Evolutionary conservation across 2,329 filamentous ascomycete genomes (phyloP).

Genomic region (Waltergamsia citrina): DNA sequence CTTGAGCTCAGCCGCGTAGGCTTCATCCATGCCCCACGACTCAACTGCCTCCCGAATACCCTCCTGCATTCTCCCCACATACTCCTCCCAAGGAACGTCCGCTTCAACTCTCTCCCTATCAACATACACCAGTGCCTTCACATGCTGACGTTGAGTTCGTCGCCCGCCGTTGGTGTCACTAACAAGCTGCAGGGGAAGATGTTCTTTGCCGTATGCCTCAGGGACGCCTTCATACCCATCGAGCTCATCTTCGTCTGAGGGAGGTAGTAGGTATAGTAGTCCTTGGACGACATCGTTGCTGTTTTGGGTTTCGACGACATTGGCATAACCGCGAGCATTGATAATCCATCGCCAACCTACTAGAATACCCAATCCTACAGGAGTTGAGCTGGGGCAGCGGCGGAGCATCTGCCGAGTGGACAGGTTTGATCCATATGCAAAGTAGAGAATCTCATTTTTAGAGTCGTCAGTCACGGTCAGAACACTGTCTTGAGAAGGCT

Average conservation of each 20-base stretch:
- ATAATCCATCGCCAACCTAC: slow-evolving; percentile 55
- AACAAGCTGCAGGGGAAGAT: slow-evolving; percentile 21
- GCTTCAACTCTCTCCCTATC: slow-evolving; percentile 31
- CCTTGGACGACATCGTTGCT: slow-evolving; percentile 38
- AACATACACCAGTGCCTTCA: slow-evolving; percentile 49
- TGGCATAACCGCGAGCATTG: slow-evolving; percentile 58
- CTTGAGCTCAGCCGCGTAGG: slow-evolving; percentile 41
- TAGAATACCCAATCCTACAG: slow-evolving; percentile 48
- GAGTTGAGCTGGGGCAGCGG: slow-evolving; percentile 49
- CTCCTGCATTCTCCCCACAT: slow-evolving; percentile 52
- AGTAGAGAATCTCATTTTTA: slow-evolving; percentile 41
- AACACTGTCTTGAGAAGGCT: slow-evolving; percentile 22
- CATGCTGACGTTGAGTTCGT: slow-evolving; percentile 7
- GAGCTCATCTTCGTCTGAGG: slow-evolving; percentile 38
- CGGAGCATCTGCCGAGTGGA: slow-evolving; percentile 53
- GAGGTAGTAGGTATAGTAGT: slow-evolving; percentile 42
- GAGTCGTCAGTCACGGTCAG: slow-evolving; percentile 24
- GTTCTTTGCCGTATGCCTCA: slow-evolving; percentile 45
- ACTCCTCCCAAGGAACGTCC: slow-evolving; percentile 42
- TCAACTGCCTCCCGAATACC: slow-evolving; percentile 49
- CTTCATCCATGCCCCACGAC: slow-evolving; percentile 40
- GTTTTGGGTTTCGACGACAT: slow-evolving; percentile 39
- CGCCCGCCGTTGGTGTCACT: slow-evolving; percentile 10
- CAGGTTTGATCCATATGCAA: slow-evolving; percentile 64
- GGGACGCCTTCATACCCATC: slow-evolving; percentile 56